phyloP scores from a whole-genome alignment of 202 grass and related monocot species.

The Brachypodium distachyon region DNA sequence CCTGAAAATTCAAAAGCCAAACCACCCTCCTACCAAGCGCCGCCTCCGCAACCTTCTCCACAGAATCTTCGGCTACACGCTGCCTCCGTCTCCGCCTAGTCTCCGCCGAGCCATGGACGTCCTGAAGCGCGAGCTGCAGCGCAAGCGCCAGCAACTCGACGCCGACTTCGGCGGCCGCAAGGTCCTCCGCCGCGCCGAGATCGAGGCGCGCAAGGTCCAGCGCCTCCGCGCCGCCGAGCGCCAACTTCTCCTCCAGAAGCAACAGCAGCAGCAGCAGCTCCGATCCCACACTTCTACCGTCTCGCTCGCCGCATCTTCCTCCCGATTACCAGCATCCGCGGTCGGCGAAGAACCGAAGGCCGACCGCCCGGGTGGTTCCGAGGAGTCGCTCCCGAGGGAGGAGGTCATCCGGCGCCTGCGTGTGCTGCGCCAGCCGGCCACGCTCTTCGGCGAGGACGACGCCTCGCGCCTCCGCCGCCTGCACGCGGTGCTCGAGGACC shows the following conservation, averaged over 20 bases:
- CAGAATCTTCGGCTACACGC: neutral
- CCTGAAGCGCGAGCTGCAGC: conserved; percentile 71
- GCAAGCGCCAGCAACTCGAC: conserved; percentile 50
- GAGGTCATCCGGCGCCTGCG: conserved; percentile 60
- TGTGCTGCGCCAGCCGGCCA: conserved; percentile 49
- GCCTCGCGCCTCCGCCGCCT: conserved; percentile 27
- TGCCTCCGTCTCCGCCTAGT: neutral
- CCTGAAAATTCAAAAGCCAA: neutral
- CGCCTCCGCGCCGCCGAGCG: conserved; percentile 24
- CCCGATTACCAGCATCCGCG: neutral
- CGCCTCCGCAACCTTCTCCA: neutral
- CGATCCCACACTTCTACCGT: neutral
- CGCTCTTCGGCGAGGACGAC: conserved; percentile 76
- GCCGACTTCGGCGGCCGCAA: conserved; percentile 49
- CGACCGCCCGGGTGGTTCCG: neutral
- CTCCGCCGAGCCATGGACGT: conserved; percentile 45
- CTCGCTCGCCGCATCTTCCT: neutral
- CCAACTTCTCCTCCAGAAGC: conserved; percentile 27
- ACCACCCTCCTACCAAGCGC: neutral
- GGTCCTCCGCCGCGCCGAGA: conserved; percentile 46
- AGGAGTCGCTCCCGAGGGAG: conserved; percentile 27
- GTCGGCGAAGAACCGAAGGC: neutral
- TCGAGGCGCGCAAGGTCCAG: conserved; percentile 43
- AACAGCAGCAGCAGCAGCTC: neutral
- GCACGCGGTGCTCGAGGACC: conserved; percentile 34